Conservation (phyloP, 768 basidiomycete species). For the Suillus lakei region DNA sequence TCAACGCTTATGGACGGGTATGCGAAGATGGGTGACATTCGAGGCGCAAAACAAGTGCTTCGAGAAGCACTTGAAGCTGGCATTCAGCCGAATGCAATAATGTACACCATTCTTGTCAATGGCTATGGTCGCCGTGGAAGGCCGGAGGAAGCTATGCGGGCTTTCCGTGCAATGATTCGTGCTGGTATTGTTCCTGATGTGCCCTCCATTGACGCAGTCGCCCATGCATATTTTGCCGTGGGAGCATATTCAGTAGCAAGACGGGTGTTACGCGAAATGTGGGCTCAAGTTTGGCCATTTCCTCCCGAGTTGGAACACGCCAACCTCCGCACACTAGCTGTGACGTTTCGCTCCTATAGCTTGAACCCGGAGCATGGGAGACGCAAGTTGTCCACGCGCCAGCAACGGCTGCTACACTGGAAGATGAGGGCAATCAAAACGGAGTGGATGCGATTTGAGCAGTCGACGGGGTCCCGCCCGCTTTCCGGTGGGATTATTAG, state of each 20-base stretch:
- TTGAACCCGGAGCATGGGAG: slow-evolving; percentile 18
- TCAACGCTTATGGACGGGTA: slow-evolving; percentile 81
- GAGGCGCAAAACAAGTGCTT: slow-evolving; percentile 60
- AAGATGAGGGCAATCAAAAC: slow-evolving; percentile 37
- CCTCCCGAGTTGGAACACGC: slow-evolving; percentile 51
- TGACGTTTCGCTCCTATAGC: slow-evolving; percentile 51
- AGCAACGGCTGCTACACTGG: slow-evolving; percentile 42
- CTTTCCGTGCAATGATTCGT: slow-evolving; percentile 67
- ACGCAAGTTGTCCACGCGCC: slow-evolving; percentile 32
- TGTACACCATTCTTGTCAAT: slow-evolving; percentile 79
- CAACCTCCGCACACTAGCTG: slow-evolving; percentile 50
- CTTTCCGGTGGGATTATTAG: slow-evolving; percentile 1
- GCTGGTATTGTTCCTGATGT: slow-evolving; percentile 71
- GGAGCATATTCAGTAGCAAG: slow-evolving; percentile 57
- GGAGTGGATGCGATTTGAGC: slow-evolving; percentile 27
- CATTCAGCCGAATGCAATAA: slow-evolving; percentile 60
- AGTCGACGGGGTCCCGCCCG: background rate
- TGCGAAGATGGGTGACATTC: slow-evolving; percentile 59
- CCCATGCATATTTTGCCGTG: slow-evolving; percentile 65
- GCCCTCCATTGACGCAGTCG: slow-evolving; percentile 70
- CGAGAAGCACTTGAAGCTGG: slow-evolving; percentile 52
- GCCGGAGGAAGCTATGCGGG: slow-evolving; percentile 53
- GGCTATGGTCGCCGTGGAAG: slow-evolving; percentile 68
- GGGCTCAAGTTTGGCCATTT: slow-evolving; percentile 67
- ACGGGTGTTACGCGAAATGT: slow-evolving; percentile 59